A percentile compares a stretch with the other conserved stretches of the same genome.
phyloP scores from a whole-genome alignment of 148 eudicot species.

The Rhododendron molle region DNA sequence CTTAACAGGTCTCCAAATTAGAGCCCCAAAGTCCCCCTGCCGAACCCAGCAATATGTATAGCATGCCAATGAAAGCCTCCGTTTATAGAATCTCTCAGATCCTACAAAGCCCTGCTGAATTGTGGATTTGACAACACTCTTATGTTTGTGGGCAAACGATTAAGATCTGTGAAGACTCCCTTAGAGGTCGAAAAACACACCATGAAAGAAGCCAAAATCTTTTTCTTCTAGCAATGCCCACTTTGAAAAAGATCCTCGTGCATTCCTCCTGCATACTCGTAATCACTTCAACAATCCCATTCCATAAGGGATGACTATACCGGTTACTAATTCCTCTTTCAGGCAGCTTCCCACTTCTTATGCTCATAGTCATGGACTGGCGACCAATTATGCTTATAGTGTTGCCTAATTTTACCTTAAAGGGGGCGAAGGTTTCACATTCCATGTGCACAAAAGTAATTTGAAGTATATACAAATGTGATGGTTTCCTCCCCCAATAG shows the following conservation, averaged over 20 bases:
- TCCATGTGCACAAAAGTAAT: too few species aligned
- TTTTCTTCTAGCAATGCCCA: background rate
- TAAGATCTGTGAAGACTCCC: background rate
- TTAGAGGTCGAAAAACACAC: background rate
- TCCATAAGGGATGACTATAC: background rate
- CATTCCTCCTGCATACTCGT: background rate
- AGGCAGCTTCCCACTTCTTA: background rate
- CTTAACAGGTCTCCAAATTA: background rate
- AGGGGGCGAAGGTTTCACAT: too few species aligned
- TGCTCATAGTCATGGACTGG: background rate
- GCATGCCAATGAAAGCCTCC: background rate
- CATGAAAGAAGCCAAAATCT: background rate
- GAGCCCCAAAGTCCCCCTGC: too few species aligned
- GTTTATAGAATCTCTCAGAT: background rate
- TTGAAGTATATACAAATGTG: background rate
- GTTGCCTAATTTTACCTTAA: too few species aligned
- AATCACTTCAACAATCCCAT: background rate
- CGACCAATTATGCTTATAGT: background rate
- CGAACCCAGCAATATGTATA: too few species aligned
- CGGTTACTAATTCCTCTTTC: background rate
- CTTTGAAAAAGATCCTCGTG: background rate
- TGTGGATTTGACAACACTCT: background rate
- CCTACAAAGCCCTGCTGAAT: background rate
- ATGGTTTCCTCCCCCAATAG: background rate
- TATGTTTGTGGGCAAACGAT: background rate